A percentile compares a stretch with the other conserved stretches of the same genome.
These are phyloP conservation scores for Cordyceps farinosa DNA, from an alignment of 2,329 filamentous ascomycete genomes.

Conservation along the genomic window DNA sequence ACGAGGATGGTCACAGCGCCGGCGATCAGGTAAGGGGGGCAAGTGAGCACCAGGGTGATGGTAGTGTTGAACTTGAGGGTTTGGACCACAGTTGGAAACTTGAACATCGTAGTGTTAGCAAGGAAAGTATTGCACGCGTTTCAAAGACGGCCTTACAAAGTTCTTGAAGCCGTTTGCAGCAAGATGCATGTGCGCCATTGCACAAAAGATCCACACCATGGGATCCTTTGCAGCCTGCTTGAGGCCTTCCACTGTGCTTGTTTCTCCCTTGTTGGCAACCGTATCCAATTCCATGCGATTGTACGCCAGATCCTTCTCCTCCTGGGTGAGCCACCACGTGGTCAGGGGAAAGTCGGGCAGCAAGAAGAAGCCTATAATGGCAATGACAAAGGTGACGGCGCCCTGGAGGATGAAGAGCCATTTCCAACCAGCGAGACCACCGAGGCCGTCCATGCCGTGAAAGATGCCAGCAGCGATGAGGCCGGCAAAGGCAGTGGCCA, in stretches of 20 bases:
- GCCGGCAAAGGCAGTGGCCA: constrained; percentile 66
- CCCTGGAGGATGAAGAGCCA: constrained; percentile 67
- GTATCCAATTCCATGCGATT: constrained; percentile 31
- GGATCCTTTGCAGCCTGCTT: constrained; percentile 39
- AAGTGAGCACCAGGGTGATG: constrained; percentile 47
- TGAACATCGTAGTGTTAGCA: neutral
- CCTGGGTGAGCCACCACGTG: constrained; percentile 38
- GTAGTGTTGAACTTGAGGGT: constrained; percentile 45
- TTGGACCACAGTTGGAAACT: constrained; percentile 41
- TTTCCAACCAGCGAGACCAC: constrained; percentile 58
- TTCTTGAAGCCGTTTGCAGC: constrained; percentile 45
- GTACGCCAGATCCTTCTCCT: constrained; percentile 38
- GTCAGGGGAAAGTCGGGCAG: constrained; percentile 37
- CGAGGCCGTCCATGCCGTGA: constrained; percentile 32
- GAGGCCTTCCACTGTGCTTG: constrained; percentile 25
- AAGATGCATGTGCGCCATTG: constrained; percentile 50
- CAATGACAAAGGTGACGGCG: constrained; percentile 30
- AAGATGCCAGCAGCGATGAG: constrained; percentile 60
- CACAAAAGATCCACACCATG: constrained; percentile 43
- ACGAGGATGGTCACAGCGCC: constrained; percentile 26
- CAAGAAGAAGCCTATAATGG: constrained; percentile 22
- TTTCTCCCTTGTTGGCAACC: constrained; percentile 24
- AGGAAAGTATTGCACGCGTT: neutral
- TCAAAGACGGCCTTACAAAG: constrained; percentile 26
- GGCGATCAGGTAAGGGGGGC: constrained; percentile 32